Percentiles rank a stretch among this genome's conserved stretches.
Evolutionary conservation across 192 early-diverging fungal species (phyloP).

Genomic region (Linnemannia exigua): DNA sequence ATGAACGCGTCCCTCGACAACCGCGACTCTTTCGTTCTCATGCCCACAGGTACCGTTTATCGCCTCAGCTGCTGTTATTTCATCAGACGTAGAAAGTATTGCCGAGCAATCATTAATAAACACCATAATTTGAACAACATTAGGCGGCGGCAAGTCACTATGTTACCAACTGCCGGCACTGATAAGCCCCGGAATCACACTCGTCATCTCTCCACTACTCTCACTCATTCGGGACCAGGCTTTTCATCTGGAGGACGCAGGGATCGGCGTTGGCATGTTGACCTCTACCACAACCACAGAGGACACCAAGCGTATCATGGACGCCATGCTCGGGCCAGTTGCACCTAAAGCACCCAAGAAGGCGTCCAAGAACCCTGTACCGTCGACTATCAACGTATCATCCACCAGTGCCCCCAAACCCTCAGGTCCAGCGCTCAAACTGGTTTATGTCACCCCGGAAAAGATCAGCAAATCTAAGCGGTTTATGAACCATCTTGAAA

Average conservation of each 20-base stretch:
- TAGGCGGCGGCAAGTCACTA: slow-evolving; percentile 90
- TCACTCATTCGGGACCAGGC: slow-evolving; percentile 98
- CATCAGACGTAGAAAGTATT: too few species aligned
- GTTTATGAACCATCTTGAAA: slow-evolving; percentile 70
- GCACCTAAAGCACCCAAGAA: slow-evolving; percentile 47
- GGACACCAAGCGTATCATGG: slow-evolving; percentile 68
- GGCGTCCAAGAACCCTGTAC: slow-evolving; percentile 4
- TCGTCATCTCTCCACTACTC: slow-evolving; percentile 93
- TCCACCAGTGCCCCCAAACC: slow-evolving; percentile 23
- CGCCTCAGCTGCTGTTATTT: background rate
- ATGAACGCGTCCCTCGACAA: slow-evolving; percentile 88
- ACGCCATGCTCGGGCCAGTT: slow-evolving; percentile 62
- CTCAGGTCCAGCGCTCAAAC: slow-evolving; percentile 56
- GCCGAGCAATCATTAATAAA: background rate
- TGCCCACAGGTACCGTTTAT: slow-evolving; percentile 86
- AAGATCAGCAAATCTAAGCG: slow-evolving; percentile 80
- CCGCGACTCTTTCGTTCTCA: slow-evolving; percentile 92
- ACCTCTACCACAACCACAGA: slow-evolving; percentile 52
- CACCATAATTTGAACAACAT: background rate
- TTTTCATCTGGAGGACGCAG: slow-evolving; percentile 70
- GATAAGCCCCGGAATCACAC: slow-evolving; percentile 81
- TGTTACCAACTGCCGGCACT: slow-evolving; percentile 94
- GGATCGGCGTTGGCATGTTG: slow-evolving; percentile 51
- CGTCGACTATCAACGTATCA: background rate
- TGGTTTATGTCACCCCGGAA: slow-evolving; percentile 93